Conservation (phyloP, 495 filamentous ascomycete species). For the Penicillium samsonianum region DNA sequence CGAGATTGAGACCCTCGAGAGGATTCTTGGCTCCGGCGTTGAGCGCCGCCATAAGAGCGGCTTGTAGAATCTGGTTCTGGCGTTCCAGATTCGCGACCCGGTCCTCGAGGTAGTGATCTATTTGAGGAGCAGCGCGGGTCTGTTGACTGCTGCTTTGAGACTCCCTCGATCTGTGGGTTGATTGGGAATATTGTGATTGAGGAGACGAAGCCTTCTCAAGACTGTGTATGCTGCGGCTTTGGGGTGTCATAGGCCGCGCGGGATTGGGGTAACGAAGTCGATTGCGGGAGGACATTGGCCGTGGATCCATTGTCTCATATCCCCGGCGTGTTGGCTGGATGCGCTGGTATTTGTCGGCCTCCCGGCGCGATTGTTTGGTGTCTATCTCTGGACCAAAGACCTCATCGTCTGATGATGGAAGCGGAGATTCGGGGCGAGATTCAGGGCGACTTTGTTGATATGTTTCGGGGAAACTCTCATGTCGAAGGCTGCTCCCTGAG, state of each 20-base stretch:
- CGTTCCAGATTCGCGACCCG: constrained; percentile 46
- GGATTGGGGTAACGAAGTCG: constrained; percentile 14
- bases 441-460: constrained; percentile 27
- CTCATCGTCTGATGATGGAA: constrained; percentile 50
- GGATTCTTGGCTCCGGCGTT: constrained; percentile 36
- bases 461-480: constrained; percentile 28
- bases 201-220: constrained; percentile 29
- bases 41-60: constrained; percentile 45
- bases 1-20: constrained; percentile 28
- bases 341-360: constrained; percentile 11
- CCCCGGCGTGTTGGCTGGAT: constrained; percentile 16
- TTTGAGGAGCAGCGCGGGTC: constrained; percentile 12
- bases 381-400: constrained; percentile 24
- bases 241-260: constrained; percentile 31
- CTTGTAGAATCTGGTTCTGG: constrained; percentile 50
- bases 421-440: constrained; percentile 37
- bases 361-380: constrained; percentile 12
- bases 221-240: constrained; percentile 22
- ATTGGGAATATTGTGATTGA: constrained; percentile 27
- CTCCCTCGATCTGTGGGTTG: constrained; percentile 26
- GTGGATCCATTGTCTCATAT: constrained; percentile 17
- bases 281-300: constrained; percentile 5
- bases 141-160: constrained; percentile 24
- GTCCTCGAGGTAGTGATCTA: constrained; percentile 33
- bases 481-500: constrained; percentile 29